Base-by-base conservation (phyloP, 345 rosid genomes). In the Fremontodendron californicum region DNA sequence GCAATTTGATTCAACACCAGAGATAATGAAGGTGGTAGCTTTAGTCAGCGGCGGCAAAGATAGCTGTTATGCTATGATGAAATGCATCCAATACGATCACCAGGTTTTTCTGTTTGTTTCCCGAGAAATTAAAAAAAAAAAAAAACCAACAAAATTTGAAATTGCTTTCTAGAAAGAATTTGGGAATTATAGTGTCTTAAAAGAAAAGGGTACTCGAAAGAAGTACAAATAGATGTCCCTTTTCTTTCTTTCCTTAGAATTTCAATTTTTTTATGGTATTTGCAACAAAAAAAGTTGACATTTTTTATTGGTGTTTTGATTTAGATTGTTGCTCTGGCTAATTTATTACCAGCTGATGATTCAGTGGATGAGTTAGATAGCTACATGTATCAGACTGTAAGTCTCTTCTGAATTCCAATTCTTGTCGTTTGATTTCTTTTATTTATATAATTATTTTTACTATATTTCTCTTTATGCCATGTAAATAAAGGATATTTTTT, bases 41-140 rank as follows among this genome's bases (percentile, higher is more conserved):
- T 82, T 93, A 72, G 93, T 93, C 0, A 93, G 99, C 87, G 98
- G 99, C 78, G 99, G 99, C 78, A 96, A 93, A 87, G 98, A 93
- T 85, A 96, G 98, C 80, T 92, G 97, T 62, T 96, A 86, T 82
- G 97, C 92, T 74, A 93, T 91, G 97, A 91, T 93, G 96, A 90
- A 89, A 84, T 96, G 94, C 88, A 83, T 92, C 83, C 81, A 89
- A 15, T 89, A 89, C 52, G 97, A 97, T 67, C 99, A 93, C 85
- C 87, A 90, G 97, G 98, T 96, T 40, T 54, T 33, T 21, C 7
- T 79, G 71, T 35, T 63, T 75, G 63, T 67, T 73, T 71, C 75
- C 61, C 49, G 37, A 31, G 80, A 78, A n/a, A n/a, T n/a, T n/a
- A n/a, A n/a, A n/a, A n/a, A n/a, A n/a, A 80, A 75, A 51, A 55